Evolutionary conservation across 768 basidiomycete genomes (phyloP), one percentile per base, ranked within the genome.

Genomic region (Exsudoporus frostii): DNA sequence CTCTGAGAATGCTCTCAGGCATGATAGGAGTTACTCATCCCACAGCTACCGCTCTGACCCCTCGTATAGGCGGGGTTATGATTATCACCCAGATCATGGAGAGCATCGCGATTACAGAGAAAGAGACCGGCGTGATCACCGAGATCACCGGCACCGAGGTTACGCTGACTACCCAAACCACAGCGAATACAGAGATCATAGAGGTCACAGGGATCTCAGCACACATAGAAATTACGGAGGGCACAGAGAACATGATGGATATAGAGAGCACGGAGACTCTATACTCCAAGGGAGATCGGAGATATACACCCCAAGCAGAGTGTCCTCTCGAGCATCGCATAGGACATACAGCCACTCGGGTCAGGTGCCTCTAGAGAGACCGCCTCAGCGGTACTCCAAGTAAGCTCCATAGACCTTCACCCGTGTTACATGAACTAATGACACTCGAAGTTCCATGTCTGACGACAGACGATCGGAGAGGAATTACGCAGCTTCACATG

Each of bases 401-500:
- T 70, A 52, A 60, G 68, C 34, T 24, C 3, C 15, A 36, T 36
- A 22, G 15, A 27, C 17, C 10, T 50, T 46, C 11, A 20, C 24
- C 6, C 37, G 11, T 44, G 9, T 34, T 19, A 7, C 33, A 25
- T 39, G 27, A 27, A 36, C 57, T 65, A 22, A 68, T 13, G 46
- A 29, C 13, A 32, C 14, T 32, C 14, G 30, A 52, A 70, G 68
- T 22, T 15, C 54, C 13, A 45, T 66, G 42, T 11, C 53, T 19
- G 68, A 66, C 22, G 70, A 70, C 41, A 59, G 70, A 39, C 55
- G 55, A 22, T 66, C 66, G 6, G 59, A 14, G n/a, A 57, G 67
- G 20, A 49, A 53, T 9, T 63, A 61, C 27, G 59, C 65, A 34
- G 46, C 39, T 27, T 54, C 68, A 15, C 53, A 54, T 25, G 36